A percentile compares a stretch with the other conserved stretches of the same genome.
These are phyloP conservation scores for Podaxis carcinomalis DNA, from an alignment of 768 basidiomycete species.

Conservation along the genomic window DNA sequence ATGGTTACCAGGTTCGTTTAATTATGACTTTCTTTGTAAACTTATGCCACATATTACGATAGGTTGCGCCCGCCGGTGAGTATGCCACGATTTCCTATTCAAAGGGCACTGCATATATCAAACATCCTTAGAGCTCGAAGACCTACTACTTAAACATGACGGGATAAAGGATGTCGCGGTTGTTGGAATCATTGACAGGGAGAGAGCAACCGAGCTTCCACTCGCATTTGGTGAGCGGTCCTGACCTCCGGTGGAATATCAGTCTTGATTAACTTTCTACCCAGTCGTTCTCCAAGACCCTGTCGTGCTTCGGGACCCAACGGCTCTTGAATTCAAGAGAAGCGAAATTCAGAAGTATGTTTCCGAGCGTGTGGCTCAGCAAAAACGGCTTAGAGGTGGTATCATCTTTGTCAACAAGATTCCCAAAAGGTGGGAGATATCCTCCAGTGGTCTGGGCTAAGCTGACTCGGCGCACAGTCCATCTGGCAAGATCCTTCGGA, in stretches of 20 bases:
- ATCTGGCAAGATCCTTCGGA: not conserved
- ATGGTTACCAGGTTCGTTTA: constrained; percentile 5
- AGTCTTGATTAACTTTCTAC: not conserved
- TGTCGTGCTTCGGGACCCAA: not conserved
- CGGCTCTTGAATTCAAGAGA: not conserved
- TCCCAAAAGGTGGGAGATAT: not conserved
- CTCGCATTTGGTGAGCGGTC: not conserved
- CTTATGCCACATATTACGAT: not conserved
- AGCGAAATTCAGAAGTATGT: constrained; percentile 1
- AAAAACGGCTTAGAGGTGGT: not conserved
- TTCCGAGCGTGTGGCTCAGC: not conserved
- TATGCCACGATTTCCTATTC: not conserved
- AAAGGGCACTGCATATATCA: not conserved
- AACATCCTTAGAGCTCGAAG: not conserved
- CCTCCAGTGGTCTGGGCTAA: not conserved
- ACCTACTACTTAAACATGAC: not conserved
- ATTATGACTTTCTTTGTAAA: not conserved
- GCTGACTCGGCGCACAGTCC: not conserved
- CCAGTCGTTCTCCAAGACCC: not conserved
- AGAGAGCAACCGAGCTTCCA: not conserved
- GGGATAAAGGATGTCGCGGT: not conserved
- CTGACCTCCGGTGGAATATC: not conserved
- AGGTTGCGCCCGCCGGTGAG: constrained; percentile 1
- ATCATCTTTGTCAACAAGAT: not conserved
- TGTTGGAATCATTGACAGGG: not conserved